phyloP scores from a whole-genome alignment of 1,284 basidiomycete species.

The Exobasidium cylindrosporum region DNA sequence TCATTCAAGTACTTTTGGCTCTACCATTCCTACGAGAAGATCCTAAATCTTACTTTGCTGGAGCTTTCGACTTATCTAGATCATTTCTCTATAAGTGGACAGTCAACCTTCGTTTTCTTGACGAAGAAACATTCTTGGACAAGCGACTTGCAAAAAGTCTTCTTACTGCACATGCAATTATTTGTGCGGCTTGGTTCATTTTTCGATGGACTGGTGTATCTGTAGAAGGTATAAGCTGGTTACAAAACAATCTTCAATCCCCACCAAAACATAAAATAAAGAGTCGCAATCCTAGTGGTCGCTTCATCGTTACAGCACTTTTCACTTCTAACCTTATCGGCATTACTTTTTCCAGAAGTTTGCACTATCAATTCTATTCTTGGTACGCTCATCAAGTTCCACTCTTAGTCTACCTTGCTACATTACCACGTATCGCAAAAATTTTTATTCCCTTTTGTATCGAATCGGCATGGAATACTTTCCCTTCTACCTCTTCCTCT shows the following conservation, averaged over 20 bases:
- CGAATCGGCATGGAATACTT: constrained; percentile 22
- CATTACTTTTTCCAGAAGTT: constrained; percentile 83
- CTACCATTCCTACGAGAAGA: constrained; percentile 69
- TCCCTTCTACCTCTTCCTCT: constrained; percentile 19
- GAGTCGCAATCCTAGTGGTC: background rate
- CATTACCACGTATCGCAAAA: constrained; percentile 24
- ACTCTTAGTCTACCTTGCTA: constrained; percentile 64
- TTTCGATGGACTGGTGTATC: constrained; percentile 66
- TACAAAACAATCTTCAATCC: constrained; percentile 51
- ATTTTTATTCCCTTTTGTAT: constrained; percentile 17
- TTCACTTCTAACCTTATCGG: constrained; percentile 91
- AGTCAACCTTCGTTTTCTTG: constrained; percentile 90
- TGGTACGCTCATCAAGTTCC: constrained; percentile 97
- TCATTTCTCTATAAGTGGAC: constrained; percentile 95
- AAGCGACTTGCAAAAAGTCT: constrained; percentile 65
- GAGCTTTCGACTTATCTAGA: constrained; percentile 83
- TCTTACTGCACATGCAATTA: constrained; percentile 68
- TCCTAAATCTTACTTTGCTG: constrained; percentile 66
- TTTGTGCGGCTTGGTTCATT: constrained; percentile 63
- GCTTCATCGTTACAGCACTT: constrained; percentile 70
- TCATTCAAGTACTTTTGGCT: constrained; percentile 63
- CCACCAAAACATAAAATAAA: background rate
- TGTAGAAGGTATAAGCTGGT: constrained; percentile 65
- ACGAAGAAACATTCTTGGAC: constrained; percentile 72
- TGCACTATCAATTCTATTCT: constrained; percentile 98